Percentiles rank a stretch among this genome's conserved stretches.
Evolutionary conservation across 257 asterid genomes (phyloP).

Genomic region (Forsythia viridissima): DNA sequence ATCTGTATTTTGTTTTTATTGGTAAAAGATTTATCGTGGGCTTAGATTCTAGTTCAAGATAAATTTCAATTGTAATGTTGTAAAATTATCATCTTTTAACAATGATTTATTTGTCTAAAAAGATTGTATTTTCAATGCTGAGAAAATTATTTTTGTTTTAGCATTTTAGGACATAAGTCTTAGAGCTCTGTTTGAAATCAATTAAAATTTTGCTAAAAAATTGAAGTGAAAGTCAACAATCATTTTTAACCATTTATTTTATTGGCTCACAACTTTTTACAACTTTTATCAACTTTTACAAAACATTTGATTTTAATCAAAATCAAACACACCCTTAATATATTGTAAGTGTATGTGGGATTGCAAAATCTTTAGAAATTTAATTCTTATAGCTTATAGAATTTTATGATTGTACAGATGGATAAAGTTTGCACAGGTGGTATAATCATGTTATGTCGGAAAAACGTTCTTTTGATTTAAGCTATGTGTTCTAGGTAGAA

Average conservation of each 20-base stretch:
- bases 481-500: conserved; percentile 2
- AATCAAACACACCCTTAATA: not conserved
- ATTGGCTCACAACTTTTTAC: too few relatives aligned
- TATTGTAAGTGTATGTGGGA: conserved; percentile 7
- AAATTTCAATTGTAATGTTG: not conserved
- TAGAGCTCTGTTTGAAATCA: too few relatives aligned
- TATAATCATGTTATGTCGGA: not conserved
- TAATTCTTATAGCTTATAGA: conserved; percentile 4
- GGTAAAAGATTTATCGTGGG: not conserved
- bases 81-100: conserved; percentile 1
- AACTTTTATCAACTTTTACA: too few relatives aligned
- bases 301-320: too few relatives aligned
- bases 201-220: too few relatives aligned
- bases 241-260: too few relatives aligned
- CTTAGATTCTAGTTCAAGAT: not conserved
- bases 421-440: not conserved
- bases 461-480: not conserved
- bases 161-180: not conserved
- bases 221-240: too few relatives aligned
- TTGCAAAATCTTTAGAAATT: not conserved
- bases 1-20: not conserved
- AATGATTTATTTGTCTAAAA: not conserved
- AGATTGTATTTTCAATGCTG: not conserved
- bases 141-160: not conserved
- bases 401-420: not conserved